These are phyloP conservation scores for Cordyceps farinosa DNA, from an alignment of 2,329 filamentous ascomycete species.

Conservation along the genomic window DNA sequence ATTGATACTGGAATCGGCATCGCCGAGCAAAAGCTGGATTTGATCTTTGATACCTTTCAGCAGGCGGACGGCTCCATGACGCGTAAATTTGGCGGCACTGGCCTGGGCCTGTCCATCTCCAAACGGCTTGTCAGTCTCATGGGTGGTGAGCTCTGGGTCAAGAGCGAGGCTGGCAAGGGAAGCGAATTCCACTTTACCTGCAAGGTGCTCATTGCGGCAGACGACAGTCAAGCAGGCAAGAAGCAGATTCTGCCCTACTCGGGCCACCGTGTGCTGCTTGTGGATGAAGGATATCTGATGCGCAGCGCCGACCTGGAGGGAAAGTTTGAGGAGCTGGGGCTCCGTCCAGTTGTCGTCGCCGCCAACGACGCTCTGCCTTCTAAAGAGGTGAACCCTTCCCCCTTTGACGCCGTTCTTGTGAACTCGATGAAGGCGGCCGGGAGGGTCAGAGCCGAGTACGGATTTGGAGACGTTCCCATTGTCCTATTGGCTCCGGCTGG, in stretches of 20 bases:
- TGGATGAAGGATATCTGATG: too few relatives aligned
- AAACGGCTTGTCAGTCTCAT: conserved; percentile 93
- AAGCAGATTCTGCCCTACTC: conserved; percentile 87
- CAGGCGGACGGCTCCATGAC: conserved; percentile 97
- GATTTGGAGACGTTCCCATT: conserved; percentile 97
- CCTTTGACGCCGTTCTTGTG: conserved; percentile 93
- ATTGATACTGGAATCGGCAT: conserved; percentile 97
- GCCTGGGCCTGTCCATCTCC: conserved; percentile 89
- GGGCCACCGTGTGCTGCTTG: conserved; percentile 87
- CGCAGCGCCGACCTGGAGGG: too few relatives aligned
- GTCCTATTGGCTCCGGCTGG: conserved; percentile 87
- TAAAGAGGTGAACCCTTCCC: conserved; percentile 58
- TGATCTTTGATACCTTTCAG: conserved; percentile 99
- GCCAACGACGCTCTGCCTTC: too few relatives aligned
- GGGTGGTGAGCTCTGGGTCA: conserved; percentile 95
- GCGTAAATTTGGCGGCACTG: conserved; percentile 91
- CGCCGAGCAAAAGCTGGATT: conserved; percentile 86
- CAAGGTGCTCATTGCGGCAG: too few relatives aligned
- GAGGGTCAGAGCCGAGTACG: conserved; percentile 77
- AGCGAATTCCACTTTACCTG: conserved; percentile 97
- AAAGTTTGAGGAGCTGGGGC: too few relatives aligned
- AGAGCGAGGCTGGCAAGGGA: conserved; percentile 84
- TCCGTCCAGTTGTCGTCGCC: too few relatives aligned
- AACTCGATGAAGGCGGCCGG: conserved; percentile 92
- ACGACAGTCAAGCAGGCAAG: conserved; percentile 78